Evolutionary conservation across 2,329 filamentous ascomycete genomes (phyloP).

Genomic region (Monilinia vaccinii-corymbosi): DNA sequence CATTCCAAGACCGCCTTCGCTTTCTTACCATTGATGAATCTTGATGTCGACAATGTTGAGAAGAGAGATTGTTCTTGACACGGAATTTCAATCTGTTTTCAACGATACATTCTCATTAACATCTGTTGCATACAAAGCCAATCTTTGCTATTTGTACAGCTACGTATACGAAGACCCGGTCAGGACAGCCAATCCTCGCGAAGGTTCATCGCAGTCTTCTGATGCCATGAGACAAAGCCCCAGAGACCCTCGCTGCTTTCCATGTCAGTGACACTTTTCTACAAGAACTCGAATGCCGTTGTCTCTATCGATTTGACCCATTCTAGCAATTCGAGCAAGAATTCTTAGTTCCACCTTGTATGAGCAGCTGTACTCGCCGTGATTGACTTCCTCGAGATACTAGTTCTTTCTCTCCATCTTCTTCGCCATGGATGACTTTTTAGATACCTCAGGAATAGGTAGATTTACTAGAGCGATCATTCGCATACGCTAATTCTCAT

Average conservation of each 20-base stretch:
- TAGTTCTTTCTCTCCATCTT: neutral
- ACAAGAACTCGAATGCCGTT: neutral
- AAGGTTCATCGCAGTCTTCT: neutral
- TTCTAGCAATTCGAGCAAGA: too few relatives aligned
- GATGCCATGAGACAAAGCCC: neutral
- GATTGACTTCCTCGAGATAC: neutral
- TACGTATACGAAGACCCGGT: neutral
- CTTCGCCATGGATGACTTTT: conserved; percentile 3
- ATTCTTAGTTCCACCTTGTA: neutral
- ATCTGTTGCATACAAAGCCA: neutral
- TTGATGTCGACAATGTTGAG: neutral
- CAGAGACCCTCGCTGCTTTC: neutral
- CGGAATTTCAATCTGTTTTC: neutral
- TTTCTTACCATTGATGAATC: neutral
- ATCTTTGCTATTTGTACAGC: neutral
- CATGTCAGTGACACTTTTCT: neutral
- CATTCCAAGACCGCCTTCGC: conserved; percentile 1
- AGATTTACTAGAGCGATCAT: neutral
- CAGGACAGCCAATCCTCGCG: neutral
- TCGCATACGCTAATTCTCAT: neutral
- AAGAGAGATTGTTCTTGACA: neutral
- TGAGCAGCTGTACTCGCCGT: neutral
- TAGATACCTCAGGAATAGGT: conserved; percentile 10
- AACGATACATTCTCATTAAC: neutral
- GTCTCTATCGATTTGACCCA: neutral